Evolutionary conservation across 345 rosid genomes (phyloP).

Genomic region (Conringia planisiliqua): DNA sequence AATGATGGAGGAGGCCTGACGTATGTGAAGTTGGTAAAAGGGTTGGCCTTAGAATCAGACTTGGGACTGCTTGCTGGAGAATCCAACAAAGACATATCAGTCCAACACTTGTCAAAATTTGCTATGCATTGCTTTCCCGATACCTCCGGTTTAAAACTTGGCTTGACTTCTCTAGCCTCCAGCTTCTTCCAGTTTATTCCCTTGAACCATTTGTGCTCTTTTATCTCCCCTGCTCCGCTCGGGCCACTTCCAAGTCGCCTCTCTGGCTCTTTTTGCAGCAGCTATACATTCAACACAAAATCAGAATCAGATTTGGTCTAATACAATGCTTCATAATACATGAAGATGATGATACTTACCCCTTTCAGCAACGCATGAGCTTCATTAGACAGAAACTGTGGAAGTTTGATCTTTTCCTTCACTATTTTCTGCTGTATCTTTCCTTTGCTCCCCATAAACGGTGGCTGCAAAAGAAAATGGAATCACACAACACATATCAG

Average conservation of each 20-base stretch:
- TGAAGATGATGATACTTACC: conserved; percentile 38
- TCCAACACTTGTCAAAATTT: conserved; percentile 83
- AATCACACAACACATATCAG: neutral
- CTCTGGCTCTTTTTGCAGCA: conserved; percentile 70
- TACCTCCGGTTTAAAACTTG: conserved; percentile 82
- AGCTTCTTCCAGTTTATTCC: conserved; percentile 81
- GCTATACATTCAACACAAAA: conserved; percentile 43
- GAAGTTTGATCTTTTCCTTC: conserved; percentile 80
- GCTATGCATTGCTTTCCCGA: conserved; percentile 79
- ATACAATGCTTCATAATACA: neutral
- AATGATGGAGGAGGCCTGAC: conserved; percentile 65
- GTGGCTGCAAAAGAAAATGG: conserved; percentile 54
- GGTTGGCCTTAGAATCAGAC: conserved; percentile 48
- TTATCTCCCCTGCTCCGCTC: conserved; percentile 64
- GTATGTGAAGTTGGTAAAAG: conserved; percentile 65
- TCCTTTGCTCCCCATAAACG: conserved; percentile 58
- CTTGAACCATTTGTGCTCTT: conserved; percentile 85
- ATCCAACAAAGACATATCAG: conserved; percentile 73
- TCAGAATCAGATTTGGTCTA: neutral
- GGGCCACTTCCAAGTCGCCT: conserved; percentile 74
- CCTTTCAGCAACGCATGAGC: conserved; percentile 81
- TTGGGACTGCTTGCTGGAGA: conserved; percentile 84
- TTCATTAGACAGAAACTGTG: conserved; percentile 63
- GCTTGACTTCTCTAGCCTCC: conserved; percentile 70
- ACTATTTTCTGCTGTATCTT: conserved; percentile 79